Evolutionary conservation across 441 rosid species (phyloP).

Genomic region (Rhodomyrtus psidioides): DNA sequence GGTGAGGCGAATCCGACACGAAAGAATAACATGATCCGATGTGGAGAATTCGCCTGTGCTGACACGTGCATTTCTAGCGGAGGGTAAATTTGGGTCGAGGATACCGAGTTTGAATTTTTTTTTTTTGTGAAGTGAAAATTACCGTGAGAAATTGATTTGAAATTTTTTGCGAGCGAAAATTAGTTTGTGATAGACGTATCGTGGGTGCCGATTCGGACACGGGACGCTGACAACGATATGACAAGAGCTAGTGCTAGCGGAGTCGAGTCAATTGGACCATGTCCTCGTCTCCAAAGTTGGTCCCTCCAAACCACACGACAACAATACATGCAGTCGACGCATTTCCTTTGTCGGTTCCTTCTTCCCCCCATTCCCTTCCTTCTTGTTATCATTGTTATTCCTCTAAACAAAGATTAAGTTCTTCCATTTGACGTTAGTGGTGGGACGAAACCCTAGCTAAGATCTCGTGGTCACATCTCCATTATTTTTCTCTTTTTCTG

Average conservation of each 20-base stretch:
- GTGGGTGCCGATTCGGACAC: neutral
- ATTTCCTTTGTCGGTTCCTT: neutral
- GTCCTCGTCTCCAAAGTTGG: neutral
- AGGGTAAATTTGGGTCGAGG: neutral
- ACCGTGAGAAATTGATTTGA: accelerated
- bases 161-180: neutral
- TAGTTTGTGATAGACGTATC: too few relatives aligned
- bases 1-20: neutral
- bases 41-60: neutral
- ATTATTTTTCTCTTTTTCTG: neutral
- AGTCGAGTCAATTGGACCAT: neutral
- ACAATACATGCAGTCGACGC: neutral
- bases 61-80: neutral
- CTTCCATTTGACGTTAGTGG: neutral
- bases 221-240: neutral
- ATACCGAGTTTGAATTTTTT: accelerated
- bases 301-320: neutral
- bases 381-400: neutral
- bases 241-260: neutral
- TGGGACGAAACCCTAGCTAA: neutral
- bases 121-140: neutral
- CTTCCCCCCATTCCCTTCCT: neutral
- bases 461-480: neutral
- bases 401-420: neutral
- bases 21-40: neutral